Evolutionary conservation across 202 grass and related monocot species (phyloP), one percentile per base, ranked within the genome.

Genomic region (Carex arenaria): DNA sequence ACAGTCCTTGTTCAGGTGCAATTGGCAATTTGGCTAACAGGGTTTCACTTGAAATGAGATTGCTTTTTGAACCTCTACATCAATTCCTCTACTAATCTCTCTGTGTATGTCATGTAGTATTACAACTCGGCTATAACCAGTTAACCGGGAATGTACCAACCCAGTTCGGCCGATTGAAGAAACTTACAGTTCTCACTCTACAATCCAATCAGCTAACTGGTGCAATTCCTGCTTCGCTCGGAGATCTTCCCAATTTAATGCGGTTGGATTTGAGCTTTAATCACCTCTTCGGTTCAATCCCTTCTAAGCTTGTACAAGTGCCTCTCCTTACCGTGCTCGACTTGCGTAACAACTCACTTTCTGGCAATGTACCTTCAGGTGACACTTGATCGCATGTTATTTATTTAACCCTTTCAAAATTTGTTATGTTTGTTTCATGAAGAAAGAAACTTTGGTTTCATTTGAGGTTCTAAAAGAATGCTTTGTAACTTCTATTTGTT

Each of bases 201-300:
- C 96, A 99, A 85, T 99, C 88, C 10, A 99, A 99, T 83, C 89
- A 85, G 55, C 73, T 99, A 71, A 93, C 80, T 5, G 96, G 96
- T 82, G 96, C 96, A 20, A 93, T 99, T 75, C 96, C 96, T 0
- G 96, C 96, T 23, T 92, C 87, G 20, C 83, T 99, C 8, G 96
- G 88, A 56, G 88, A 90, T 74, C 51, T 99, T 43, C 78, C 87
- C 10, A 88, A 72, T 82, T 79, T 99, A 81, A 87, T 78, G 62
- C 83, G 96, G 60, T 88, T 96, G 68, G 89, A 99, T 82, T 90
- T 99, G 83, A 95, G 93, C 87, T 99, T 92, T 72, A 99, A 99
- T 18, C 70, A 9, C 36, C 83, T 99, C 8, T 96, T 99, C 53
- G 93, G 96, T 47, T 99, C 96, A 3, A 94, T 96, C 19, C 96